Percentiles rank a stretch among this genome's conserved stretches.
Evolutionary conservation across 805 yeast genomes (phyloP).

Genomic region (Metschnikowia proteae): DNA sequence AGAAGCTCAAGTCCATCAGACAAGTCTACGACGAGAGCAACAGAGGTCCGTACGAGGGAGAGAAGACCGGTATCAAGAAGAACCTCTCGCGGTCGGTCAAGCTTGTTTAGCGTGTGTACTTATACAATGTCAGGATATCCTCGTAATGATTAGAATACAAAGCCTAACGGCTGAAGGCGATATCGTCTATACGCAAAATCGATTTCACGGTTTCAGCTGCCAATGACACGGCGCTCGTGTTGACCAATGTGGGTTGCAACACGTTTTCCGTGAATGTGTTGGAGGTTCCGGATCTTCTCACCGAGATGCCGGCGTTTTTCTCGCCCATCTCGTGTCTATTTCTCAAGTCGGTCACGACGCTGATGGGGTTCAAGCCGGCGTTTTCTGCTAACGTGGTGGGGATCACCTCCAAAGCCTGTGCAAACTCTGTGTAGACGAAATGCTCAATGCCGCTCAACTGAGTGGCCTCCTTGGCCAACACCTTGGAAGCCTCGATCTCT

Average conservation of each 20-base stretch:
- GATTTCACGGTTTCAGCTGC: conserved; percentile 97
- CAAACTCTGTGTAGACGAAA: conserved; percentile 87
- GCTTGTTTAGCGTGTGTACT: conserved; percentile 29
- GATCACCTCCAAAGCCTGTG: conserved; percentile 85
- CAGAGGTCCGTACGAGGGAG: conserved; percentile 78
- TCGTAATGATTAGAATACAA: background rate
- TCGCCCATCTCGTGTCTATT: conserved; percentile 90
- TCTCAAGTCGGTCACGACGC: conserved; percentile 88
- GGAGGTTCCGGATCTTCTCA: conserved; percentile 88
- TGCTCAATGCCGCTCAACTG: conserved; percentile 81
- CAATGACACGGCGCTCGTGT: conserved; percentile 87
- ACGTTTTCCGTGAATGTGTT: conserved; percentile 93
- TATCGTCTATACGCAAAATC: conserved; percentile 94
- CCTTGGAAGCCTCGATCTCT: conserved; percentile 83
- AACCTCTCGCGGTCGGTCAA: conserved; percentile 84
- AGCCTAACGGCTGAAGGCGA: conserved; percentile 53
- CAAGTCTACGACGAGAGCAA: conserved; percentile 81
- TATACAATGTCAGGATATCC: background rate
- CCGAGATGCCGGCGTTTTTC: conserved; percentile 90
- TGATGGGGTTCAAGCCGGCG: conserved; percentile 88
- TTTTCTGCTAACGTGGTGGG: conserved; percentile 94
- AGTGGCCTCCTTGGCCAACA: conserved; percentile 65
- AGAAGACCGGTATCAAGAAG: conserved; percentile 95
- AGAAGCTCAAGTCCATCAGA: conserved; percentile 86
- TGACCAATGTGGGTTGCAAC: conserved; percentile 92